Evolutionary conservation across 2,329 filamentous ascomycete species (phyloP), one percentile per base, ranked within the genome.

Genomic region (Huntiella omanensis): DNA sequence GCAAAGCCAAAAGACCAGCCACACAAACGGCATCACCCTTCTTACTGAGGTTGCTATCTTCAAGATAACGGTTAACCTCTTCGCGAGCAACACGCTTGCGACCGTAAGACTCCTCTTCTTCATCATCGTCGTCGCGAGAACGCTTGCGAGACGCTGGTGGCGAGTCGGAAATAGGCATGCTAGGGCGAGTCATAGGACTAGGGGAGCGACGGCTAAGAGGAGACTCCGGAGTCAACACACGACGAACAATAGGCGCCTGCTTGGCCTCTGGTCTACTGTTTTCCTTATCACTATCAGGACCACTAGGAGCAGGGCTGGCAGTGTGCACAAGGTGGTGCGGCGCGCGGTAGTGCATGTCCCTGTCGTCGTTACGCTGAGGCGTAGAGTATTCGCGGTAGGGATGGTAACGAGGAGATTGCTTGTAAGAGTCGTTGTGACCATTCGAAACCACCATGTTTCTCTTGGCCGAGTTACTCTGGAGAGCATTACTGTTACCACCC

Each of bases 21-120:
- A 94, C 80, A 57, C 85, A 92, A 58, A 92, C 85, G 59, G 93
- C 69, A 57, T 95, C 88, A 48, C 77, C 74, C 58, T 76, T 78
- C 61, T 85, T 84, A 57, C 78, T 78, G 6, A 75, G 77, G 57
- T 73, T 75, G 51, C 75, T 68, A 32, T 73, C 70, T 43, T 69
- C 69, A 79, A 91, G 87, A 60, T 88, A 87, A 3, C 67, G 69
- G 51, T 80, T 74, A 38, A 88, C 69, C 43, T 91, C 81, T 3
- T 78, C 73, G 38, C 58, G 53, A 12, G 54, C 37, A 33, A 53
- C 48, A 22, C 44, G 44, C 44, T 49, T 49, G n/a, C 60, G 58
- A 10, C 57, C 56, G 4, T 53, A 33, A n/a, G 34, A 41, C 4
- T 33, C 34, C 7, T 38, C 11, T 10, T 39, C 7, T 6, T 38